Base-by-base conservation (phyloP, 768 basidiomycete genomes). In the Xerocomellus dryophilus region DNA sequence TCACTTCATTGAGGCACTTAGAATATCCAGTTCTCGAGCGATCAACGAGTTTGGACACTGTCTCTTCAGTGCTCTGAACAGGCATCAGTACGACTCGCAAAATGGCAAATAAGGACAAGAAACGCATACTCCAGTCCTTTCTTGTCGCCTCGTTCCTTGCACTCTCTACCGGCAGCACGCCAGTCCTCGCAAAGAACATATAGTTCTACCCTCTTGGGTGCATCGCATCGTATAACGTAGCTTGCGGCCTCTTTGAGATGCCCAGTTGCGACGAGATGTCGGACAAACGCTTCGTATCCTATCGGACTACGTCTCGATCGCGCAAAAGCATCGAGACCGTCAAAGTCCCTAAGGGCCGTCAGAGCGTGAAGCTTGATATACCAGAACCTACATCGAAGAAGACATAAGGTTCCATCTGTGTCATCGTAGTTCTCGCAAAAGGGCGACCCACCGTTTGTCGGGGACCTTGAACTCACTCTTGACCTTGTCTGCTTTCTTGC, bases 171-270 rank as follows among this genome's bases (percentile, higher is more conserved):
- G 0, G 94, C 95, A 66, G 82, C 75, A 36, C 85, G 80, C 93
- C 93, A 97, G 51, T 97, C 96, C 3, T 88, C 88, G 63, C 93
- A 97, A 57, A 84, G 78, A 21, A 94, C 87, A 63, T 92, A 99
- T 39, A 99, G 72, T 53, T 98, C 94, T 4, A 88, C 83, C 21
- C 93, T 79, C 60, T 83, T 85, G 23, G 83, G 85, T 1, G 84
- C 78, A 66, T 98, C 97, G 63, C 96, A 98, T 27, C 85, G 83
- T 2, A 85, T 71, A 20, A 98, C 90, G 65, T 88, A 98, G 5
- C 74, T 53, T 1, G 83, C 74, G 4, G 92, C 97, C 65, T 96
- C 89, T 64, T 82, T 90, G 25, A 70, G 63, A 67, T 87, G 84
- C 0, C 90, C 91, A 36, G 84, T 82, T 46, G 83, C 78, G 27